Evolutionary conservation across 164 flowering plant species (phyloP), one percentile per base, ranked within the genome.

Genomic region (Taxillus chinensis): DNA sequence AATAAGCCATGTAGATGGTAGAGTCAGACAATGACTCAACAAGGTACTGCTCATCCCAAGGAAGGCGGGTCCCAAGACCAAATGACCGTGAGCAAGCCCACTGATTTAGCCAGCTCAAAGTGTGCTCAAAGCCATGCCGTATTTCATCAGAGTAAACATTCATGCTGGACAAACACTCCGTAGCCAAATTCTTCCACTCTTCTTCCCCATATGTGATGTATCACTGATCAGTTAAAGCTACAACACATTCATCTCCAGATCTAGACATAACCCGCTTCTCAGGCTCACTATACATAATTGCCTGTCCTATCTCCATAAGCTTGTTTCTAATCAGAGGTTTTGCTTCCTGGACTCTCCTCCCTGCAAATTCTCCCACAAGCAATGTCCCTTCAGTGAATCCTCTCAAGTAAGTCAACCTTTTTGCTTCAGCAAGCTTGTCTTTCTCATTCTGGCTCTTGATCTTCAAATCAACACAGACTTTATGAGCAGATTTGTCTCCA

Each of bases 11-110:
- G 79, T 90, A 88, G 41, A 90, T 71, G 8, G 97, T 85, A 10
- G 96, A 88, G 74, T 91, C 98, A 49, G 95, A 91, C 12, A 89
- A 74, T n/a, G 98, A 92, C 68, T 92, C 98, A 7, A 89, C 95
- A 46, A 92, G 80, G 66, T 77, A 89, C 45, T 89, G 78, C 59
- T 84, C 86, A 68, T 89, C 98, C 95, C 95, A 89, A 0, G 98
- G 96, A 67, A 92, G 73, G 39, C 82, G 90, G 59, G 93, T 75
- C 52, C 96, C 89, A 52, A 87, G 81, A 40, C 93, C 96, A 70
- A 89, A 89, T 39, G 85, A 83, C 7, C 91, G 67, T 27, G 96
- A 90, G 70, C 92, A 90, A 13, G 90, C 95, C 97, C 96, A 89
- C 71, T 86, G 89, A 49, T 79, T 83, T 49, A 89, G 74, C 96